These are phyloP conservation scores for Poronia punctata DNA, from an alignment of 495 filamentous ascomycete species.

Conservation along the genomic window DNA sequence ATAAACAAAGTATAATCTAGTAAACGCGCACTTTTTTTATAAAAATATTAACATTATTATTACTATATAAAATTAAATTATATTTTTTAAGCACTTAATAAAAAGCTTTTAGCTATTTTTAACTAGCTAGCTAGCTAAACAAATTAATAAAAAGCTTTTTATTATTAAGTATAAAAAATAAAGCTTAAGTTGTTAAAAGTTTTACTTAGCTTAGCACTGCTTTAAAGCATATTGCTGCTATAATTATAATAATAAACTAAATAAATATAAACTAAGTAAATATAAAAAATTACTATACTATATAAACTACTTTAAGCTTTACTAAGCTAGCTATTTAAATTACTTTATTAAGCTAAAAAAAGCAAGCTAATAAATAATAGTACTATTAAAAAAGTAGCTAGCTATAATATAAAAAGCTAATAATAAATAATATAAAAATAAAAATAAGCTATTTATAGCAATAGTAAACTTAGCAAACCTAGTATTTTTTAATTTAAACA, in stretches of 20 bases:
- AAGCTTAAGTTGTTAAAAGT: neutral
- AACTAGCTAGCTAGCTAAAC: neutral
- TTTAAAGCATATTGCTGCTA: neutral
- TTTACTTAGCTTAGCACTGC: neutral
- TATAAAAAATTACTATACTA: neutral
- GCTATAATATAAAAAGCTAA: neutral
- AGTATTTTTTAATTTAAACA: neutral
- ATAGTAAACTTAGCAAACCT: neutral
- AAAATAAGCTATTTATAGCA: neutral
- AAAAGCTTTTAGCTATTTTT: neutral
- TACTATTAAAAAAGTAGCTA: neutral
- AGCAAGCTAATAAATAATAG: neutral
- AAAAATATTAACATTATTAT: neutral
- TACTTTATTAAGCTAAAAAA: neutral
- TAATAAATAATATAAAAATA: neutral
- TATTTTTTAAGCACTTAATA: conserved; percentile 1
- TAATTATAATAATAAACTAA: neutral
- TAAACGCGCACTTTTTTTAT: neutral
- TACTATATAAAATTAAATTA: neutral
- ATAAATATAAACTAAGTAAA: neutral
- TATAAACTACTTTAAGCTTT: neutral
- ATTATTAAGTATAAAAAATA: neutral
- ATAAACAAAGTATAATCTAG: neutral
- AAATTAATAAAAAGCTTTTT: neutral
- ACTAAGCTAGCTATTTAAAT: neutral